Evolutionary conservation across 805 yeast genomes (phyloP).

Genomic region (Wickerhamomyces pijperi): DNA sequence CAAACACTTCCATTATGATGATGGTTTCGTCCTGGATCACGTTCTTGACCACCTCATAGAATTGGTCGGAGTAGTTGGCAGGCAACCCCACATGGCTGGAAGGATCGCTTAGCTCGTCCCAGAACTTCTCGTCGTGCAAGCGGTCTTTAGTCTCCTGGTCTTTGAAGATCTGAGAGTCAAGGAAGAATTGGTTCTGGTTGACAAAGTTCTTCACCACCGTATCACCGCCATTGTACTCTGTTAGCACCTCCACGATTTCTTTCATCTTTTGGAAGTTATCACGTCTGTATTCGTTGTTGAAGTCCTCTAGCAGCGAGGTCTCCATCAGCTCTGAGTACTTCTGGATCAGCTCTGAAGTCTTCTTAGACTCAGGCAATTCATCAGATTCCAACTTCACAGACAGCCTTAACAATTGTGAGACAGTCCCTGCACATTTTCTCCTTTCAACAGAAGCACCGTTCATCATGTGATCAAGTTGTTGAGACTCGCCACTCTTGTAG

Average conservation of each 20-base stretch:
- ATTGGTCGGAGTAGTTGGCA: conserved; percentile 38
- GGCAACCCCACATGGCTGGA: conserved; percentile 33
- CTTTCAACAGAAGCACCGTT: conserved; percentile 41
- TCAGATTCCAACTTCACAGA: conserved; percentile 54
- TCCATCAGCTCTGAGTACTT: conserved; percentile 74
- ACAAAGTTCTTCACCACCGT: conserved; percentile 77
- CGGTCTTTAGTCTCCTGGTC: conserved; percentile 15
- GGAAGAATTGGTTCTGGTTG: conserved; percentile 64
- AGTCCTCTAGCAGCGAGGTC: conserved; percentile 51
- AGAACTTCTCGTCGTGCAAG: conserved; percentile 34
- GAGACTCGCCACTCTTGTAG: conserved; percentile 33
- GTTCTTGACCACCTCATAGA: conserved; percentile 45
- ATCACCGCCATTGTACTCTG: conserved; percentile 76
- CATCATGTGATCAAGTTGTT: conserved; percentile 48
- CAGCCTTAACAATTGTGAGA: conserved; percentile 52
- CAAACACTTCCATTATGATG: conserved; percentile 64
- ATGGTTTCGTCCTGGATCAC: conserved; percentile 64
- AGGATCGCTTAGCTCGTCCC: conserved; percentile 56
- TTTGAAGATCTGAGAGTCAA: conserved; percentile 15
- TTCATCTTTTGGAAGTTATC: conserved; percentile 63
- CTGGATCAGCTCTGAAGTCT: conserved; percentile 36
- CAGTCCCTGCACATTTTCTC: conserved; percentile 56
- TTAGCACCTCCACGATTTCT: conserved; percentile 62
- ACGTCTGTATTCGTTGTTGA: conserved; percentile 62
- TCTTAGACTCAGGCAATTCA: conserved; percentile 32